These are phyloP conservation scores for Orychophragmus violaceus DNA, from an alignment of 345 rosid species.

Conservation along the genomic window DNA sequence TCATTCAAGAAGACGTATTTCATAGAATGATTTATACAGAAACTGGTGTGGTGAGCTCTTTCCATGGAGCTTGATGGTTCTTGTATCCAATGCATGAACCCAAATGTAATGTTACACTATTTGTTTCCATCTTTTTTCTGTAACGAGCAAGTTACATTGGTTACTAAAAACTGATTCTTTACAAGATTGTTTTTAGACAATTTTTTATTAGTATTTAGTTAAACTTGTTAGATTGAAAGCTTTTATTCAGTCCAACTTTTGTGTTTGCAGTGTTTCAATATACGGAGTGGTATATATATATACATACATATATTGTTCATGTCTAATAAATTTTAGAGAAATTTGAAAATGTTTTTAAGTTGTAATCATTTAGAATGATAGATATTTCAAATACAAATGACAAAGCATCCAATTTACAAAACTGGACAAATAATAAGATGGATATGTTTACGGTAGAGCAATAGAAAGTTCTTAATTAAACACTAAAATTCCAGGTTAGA, in stretches of 20 bases:
- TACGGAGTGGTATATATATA: no score
- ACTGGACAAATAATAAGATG: no score
- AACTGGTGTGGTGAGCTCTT: slow-evolving; percentile 12
- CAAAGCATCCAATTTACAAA: no score
- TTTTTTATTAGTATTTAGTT: background rate
- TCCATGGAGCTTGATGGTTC: background rate
- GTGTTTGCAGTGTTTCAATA: no score
- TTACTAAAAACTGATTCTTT: background rate
- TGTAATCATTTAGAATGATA: no score
- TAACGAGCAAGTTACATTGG: slow-evolving; percentile 7
- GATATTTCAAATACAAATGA: no score
- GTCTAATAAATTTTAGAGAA: no score
- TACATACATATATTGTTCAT: no score
- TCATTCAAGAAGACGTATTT: slow-evolving; percentile 51
- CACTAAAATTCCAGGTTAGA: no score
- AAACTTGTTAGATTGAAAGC: background rate
- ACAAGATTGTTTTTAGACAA: background rate
- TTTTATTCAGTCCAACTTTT: background rate
- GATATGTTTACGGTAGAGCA: no score
- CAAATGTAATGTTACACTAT: slow-evolving; percentile 7
- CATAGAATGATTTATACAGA: slow-evolving; percentile 51
- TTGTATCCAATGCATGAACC: slow-evolving; percentile 8
- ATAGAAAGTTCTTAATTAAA: no score
- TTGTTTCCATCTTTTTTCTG: background rate
- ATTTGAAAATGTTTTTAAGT: no score